Conservation (phyloP, 2,329 filamentous ascomycete species). For the Botrytis deweyae region DNA sequence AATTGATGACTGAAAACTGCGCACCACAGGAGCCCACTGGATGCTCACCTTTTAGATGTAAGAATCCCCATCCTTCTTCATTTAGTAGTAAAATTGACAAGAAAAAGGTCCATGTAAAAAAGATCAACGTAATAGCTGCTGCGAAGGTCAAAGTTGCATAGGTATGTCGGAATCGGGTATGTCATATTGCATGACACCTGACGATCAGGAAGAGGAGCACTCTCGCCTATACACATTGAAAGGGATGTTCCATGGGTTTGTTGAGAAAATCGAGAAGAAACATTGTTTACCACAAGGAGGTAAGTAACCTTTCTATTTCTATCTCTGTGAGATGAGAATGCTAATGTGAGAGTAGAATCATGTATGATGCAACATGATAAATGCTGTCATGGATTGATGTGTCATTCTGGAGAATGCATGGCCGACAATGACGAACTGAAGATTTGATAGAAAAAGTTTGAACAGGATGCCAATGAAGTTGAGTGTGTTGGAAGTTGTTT, state of each 20-base stretch:
- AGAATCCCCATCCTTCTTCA: not conserved
- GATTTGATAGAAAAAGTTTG: not conserved
- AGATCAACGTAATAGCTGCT: not conserved
- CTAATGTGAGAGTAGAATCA: not conserved
- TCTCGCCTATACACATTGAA: not conserved
- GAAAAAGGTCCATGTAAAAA: not conserved
- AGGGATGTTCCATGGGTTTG: not conserved
- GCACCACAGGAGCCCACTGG: not conserved
- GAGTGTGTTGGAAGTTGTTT: not conserved
- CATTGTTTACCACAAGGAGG: not conserved
- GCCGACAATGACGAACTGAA: not conserved
- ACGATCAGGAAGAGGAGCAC: not conserved
- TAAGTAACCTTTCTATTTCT: not conserved
- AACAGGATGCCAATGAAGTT: not conserved
- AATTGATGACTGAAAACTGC: not conserved
- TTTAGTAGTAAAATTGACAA: not conserved
- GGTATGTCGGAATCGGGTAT: not conserved
- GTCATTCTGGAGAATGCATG: conserved; percentile 3
- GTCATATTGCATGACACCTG: not conserved
- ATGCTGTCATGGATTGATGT: conserved; percentile 7
- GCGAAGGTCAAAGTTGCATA: not conserved
- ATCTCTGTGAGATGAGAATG: not conserved
- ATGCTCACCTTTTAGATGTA: not conserved
- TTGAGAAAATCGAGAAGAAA: not conserved
- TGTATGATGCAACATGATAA: conserved; percentile 13